Conservation (phyloP, 192 early-diverging fungal species). For the Umbelopsis sp. region DNA sequence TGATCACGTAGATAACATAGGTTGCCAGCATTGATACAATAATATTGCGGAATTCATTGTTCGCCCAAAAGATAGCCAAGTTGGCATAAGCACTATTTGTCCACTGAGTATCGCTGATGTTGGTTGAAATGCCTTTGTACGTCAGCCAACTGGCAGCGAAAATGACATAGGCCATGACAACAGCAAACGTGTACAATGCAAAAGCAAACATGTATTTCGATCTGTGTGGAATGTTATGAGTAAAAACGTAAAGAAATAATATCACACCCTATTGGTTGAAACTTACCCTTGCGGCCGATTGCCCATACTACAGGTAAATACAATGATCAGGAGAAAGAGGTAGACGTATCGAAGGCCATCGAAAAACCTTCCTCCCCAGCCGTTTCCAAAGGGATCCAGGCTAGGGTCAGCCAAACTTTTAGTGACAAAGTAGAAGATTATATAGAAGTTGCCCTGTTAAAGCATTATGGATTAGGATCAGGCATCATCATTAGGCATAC, state of each 20-base stretch:
- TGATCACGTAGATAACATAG: constrained; percentile 81
- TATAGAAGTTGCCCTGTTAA: constrained; percentile 50
- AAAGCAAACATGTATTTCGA: constrained; percentile 40
- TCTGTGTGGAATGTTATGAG: constrained; percentile 14
- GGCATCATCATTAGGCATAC: neutral
- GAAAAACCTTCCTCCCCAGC: constrained; percentile 42
- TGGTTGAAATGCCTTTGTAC: constrained; percentile 70
- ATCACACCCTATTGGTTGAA: neutral
- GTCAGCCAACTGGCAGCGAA: constrained; percentile 50
- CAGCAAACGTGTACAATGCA: constrained; percentile 48
- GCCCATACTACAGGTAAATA: constrained; percentile 48
- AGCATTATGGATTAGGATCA: neutral
- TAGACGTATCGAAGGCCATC: constrained; percentile 47
- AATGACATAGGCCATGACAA: constrained; percentile 59
- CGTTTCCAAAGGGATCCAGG: constrained; percentile 42
- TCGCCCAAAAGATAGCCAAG: constrained; percentile 43
- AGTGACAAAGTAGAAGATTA: constrained; percentile 53
- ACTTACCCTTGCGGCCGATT: constrained; percentile 24
- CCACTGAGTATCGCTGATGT: constrained; percentile 51
- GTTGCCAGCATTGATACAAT: constrained; percentile 79
- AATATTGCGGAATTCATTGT: constrained; percentile 71
- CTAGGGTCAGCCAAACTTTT: constrained; percentile 35
- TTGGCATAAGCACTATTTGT: constrained; percentile 40
- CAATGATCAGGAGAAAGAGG: constrained; percentile 40
- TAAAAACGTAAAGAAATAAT: neutral